phyloP scores from a whole-genome alignment of 2,329 filamentous ascomycete species.

The Cadophora luteo-olivacea region DNA sequence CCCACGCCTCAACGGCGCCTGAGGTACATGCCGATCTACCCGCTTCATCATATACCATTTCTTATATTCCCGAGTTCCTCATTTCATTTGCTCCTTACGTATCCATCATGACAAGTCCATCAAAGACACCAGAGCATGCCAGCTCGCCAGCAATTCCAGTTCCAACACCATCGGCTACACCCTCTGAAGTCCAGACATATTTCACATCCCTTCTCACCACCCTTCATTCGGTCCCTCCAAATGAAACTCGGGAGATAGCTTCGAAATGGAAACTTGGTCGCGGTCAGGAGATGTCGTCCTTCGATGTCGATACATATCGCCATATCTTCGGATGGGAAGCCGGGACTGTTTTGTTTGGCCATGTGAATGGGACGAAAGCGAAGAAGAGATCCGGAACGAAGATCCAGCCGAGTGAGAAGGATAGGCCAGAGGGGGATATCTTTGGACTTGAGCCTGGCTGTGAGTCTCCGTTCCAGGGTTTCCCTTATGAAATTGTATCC shows the following conservation, averaged over 20 bases:
- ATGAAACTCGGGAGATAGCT: background rate
- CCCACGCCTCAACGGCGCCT: background rate
- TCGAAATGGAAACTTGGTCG: conserved; percentile 19
- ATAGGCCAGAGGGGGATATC: background rate
- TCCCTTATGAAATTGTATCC: too few species aligned
- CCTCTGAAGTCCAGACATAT: conserved; percentile 9
- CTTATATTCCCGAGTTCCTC: background rate
- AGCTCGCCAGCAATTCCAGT: background rate
- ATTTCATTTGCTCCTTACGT: background rate
- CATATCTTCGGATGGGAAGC: background rate
- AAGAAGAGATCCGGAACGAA: background rate
- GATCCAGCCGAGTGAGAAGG: background rate
- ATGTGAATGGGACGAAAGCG: conserved; percentile 29
- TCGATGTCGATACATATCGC: conserved; percentile 21
- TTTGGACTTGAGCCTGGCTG: background rate
- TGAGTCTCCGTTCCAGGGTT: background rate
- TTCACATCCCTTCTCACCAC: conserved; percentile 2
- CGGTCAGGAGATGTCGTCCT: conserved; percentile 19
- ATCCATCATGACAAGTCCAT: background rate
- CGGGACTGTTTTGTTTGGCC: conserved; percentile 29
- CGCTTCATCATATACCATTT: background rate
- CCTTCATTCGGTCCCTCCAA: background rate
- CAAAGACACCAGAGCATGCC: background rate
- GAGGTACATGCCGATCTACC: background rate
- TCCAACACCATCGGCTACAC: background rate